Conservation (phyloP, 371 early-diverging fungal genomes). For the Circinella umbellata region DNA sequence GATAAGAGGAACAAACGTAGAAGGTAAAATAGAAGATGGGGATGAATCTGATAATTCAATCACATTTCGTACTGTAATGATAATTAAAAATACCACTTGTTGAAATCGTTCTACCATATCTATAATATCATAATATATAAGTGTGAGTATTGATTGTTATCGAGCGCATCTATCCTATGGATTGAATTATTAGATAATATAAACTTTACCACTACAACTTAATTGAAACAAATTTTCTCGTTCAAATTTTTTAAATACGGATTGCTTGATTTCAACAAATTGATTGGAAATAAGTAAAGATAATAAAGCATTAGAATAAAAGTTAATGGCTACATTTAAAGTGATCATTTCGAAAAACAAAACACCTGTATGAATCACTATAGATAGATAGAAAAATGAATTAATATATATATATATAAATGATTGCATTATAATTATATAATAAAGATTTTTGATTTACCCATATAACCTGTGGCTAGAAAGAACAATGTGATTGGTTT, state of each 20-base stretch:
- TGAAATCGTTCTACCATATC: conserved; percentile 98
- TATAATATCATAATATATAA: conserved; percentile 19
- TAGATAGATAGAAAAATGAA: background rate
- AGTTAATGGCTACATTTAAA: conserved; percentile 95
- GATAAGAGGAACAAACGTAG: conserved; percentile 66
- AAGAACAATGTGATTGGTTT: conserved; percentile 67
- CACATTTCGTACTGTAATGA: conserved; percentile 89
- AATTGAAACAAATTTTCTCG: conserved; percentile 95
- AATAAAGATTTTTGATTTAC: conserved; percentile 32
- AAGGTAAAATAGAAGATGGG: conserved; percentile 66
- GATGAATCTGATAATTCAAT: conserved; percentile 84
- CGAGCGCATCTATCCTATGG: background rate
- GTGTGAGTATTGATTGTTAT: background rate
- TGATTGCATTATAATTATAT: background rate
- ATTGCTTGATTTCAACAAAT: conserved; percentile 97
- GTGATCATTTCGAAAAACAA: conserved; percentile 96
- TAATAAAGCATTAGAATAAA: conserved; percentile 90
- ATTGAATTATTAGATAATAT: too few species aligned
- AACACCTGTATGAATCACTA: conserved; percentile 84
- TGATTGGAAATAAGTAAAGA: conserved; percentile 95
- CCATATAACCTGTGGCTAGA: conserved; percentile 81
- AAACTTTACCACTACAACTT: conserved; percentile 75
- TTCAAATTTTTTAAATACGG: conserved; percentile 96
- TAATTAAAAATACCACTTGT: conserved; percentile 80
- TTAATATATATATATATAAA: background rate